These are phyloP conservation scores for Neofusicoccum cordaticola DNA, from an alignment of 2,329 filamentous ascomycete genomes.

Conservation along the genomic window DNA sequence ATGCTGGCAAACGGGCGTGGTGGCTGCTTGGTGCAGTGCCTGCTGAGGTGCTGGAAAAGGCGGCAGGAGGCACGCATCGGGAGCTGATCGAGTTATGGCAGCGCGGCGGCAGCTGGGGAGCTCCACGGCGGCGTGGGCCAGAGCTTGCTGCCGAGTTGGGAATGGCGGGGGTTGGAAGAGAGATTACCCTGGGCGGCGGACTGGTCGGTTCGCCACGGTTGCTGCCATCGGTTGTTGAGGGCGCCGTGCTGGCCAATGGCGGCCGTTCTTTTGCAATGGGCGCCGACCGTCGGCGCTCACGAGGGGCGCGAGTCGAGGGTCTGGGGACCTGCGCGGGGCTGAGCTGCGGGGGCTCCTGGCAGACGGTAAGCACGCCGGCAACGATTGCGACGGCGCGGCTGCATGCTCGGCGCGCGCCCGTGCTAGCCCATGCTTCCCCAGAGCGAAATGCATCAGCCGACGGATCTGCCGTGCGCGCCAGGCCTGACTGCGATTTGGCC, in stretches of 20 bases:
- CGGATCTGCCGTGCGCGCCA: constrained; percentile 13
- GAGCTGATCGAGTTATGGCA: not conserved
- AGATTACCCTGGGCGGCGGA: constrained; percentile 6
- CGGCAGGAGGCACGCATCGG: constrained; percentile 11
- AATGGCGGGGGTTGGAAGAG: constrained; percentile 1
- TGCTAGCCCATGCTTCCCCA: not conserved
- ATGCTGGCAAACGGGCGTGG: constrained; percentile 43
- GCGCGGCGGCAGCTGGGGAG: not conserved
- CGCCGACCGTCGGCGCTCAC: not conserved
- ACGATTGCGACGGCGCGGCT: not conserved
- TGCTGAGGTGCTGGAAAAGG: not conserved
- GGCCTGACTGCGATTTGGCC: not conserved
- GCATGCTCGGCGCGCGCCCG: not conserved
- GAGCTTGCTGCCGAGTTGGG: constrained; percentile 7
- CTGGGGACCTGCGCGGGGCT: not conserved
- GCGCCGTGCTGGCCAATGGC: not conserved
- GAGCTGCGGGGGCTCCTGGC: constrained; percentile 8
- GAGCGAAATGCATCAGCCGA: constrained; percentile 11
- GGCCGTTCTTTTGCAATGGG: not conserved
- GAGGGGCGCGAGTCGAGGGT: not conserved
- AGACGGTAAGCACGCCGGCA: constrained; percentile 10
- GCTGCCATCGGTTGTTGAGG: constrained; percentile 13
- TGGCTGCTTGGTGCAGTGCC: not conserved
- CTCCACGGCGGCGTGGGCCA: not conserved
- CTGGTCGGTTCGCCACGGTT: not conserved